These are phyloP conservation scores for Xylariaceae sp. DNA, from an alignment of 2,329 filamentous ascomycete species.

Conservation along the genomic window DNA sequence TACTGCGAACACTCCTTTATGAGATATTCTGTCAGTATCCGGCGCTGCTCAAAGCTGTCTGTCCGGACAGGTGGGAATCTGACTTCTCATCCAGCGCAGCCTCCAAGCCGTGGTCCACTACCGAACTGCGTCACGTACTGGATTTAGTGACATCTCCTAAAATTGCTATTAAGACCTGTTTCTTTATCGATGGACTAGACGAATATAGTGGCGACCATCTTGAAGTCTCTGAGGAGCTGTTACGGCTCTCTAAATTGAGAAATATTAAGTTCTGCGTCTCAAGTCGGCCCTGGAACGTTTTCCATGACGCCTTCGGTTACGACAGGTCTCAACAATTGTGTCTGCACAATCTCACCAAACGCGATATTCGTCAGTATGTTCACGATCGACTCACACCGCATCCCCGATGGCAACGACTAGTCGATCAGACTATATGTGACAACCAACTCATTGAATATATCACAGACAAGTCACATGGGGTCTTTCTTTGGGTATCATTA, in stretches of 20 bases:
- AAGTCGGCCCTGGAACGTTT: slow-evolving; percentile 41
- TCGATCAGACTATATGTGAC: slow-evolving; percentile 2
- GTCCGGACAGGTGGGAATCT: slow-evolving; percentile 19
- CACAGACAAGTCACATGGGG: slow-evolving; percentile 13
- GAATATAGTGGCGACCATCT: slow-evolving; percentile 39
- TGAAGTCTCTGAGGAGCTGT: slow-evolving; percentile 30
- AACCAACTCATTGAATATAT: slow-evolving; percentile 18
- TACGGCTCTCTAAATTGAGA: slow-evolving; percentile 27
- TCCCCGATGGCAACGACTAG: slow-evolving; percentile 24
- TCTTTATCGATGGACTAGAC: slow-evolving; percentile 47
- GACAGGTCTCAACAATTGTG: slow-evolving; percentile 27
- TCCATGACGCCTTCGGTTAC: slow-evolving; percentile 37
- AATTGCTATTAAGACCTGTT: slow-evolving; percentile 33
- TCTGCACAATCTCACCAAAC: slow-evolving; percentile 35
- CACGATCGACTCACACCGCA: slow-evolving; percentile 26
- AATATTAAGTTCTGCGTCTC: slow-evolving; percentile 35
- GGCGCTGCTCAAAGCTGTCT: slow-evolving; percentile 12
- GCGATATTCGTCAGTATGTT: slow-evolving; percentile 36
- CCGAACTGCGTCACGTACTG: slow-evolving; percentile 12
- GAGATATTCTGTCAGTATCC: slow-evolving; percentile 30
- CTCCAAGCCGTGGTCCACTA: slow-evolving; percentile 16
- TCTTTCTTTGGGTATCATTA: slow-evolving; percentile 24
- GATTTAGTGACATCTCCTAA: neutral
- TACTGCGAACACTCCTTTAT: slow-evolving; percentile 37
- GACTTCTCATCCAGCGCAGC: slow-evolving; percentile 19